Evolutionary conservation across 345 rosid species (phyloP).

Genomic region (Erucastrum elatum): DNA sequence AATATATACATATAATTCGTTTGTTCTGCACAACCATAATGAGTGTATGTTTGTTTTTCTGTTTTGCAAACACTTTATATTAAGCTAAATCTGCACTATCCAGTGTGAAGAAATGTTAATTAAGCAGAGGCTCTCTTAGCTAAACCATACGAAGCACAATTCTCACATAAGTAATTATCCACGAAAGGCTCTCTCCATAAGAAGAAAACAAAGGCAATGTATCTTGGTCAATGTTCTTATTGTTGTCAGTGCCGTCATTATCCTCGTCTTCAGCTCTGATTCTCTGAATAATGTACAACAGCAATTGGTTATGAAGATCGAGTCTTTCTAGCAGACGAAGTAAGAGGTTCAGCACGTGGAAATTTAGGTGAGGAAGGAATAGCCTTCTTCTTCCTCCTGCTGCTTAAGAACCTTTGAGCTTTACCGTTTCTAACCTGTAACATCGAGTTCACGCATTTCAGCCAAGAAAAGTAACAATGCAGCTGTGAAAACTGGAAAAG

Average conservation of each 20-base stretch:
- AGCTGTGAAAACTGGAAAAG: background rate
- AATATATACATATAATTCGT: background rate
- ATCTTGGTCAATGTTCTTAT: too few relatives aligned
- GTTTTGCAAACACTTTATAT: background rate
- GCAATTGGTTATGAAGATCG: background rate
- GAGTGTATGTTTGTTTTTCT: background rate
- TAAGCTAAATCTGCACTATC: too few relatives aligned
- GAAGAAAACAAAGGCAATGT: too few relatives aligned
- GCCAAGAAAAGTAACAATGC: constrained; percentile 17
- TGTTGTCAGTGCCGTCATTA: too few relatives aligned
- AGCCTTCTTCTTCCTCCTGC: constrained; percentile 86
- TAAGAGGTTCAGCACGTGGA: constrained; percentile 89
- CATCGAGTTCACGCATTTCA: constrained; percentile 28
- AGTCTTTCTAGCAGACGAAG: constrained; percentile 66
- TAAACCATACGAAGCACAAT: too few relatives aligned
- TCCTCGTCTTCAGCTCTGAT: background rate
- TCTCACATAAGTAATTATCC: too few relatives aligned
- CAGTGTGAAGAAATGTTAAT: too few relatives aligned
- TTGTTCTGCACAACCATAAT: background rate
- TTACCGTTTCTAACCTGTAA: constrained; percentile 91
- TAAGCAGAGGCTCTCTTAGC: too few relatives aligned
- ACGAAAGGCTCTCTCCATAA: too few relatives aligned
- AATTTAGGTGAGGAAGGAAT: constrained; percentile 81
- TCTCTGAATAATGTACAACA: background rate
- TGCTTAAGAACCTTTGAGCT: too few relatives aligned